phyloP scores from a whole-genome alignment of 2,329 filamentous ascomycete genomes.

The Lasiodiplodia sp. region DNA sequence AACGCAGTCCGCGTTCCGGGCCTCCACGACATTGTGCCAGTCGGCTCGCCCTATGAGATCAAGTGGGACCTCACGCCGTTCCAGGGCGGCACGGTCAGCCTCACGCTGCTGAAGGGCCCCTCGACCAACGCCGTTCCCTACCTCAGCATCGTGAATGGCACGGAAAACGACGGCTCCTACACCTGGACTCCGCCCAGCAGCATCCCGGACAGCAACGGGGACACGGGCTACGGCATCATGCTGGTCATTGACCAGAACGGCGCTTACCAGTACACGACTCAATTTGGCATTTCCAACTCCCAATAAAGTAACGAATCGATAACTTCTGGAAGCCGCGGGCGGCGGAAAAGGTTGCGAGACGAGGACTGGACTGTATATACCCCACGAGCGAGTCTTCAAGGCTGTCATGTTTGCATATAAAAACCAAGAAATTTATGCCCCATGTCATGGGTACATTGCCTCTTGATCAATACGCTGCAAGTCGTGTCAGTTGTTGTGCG shows the following conservation, averaged over 20 bases:
- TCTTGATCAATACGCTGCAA: neutral
- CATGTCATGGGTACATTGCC: neutral
- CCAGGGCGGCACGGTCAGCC: constrained; percentile 56
- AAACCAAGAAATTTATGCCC: constrained; percentile 3
- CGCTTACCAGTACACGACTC: constrained; percentile 67
- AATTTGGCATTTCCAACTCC: constrained; percentile 66
- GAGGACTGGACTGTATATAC: neutral
- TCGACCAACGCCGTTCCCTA: constrained; percentile 61
- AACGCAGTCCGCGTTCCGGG: constrained; percentile 64
- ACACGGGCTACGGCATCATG: constrained; percentile 66
- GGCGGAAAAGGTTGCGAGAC: neutral
- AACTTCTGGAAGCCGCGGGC: constrained; percentile 3
- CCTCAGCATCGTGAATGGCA: constrained; percentile 56
- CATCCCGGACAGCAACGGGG: constrained; percentile 53
- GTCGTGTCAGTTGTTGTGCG: neutral
- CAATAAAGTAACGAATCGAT: neutral
- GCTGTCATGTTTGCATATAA: neutral
- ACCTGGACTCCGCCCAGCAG: constrained; percentile 60
- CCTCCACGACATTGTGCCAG: constrained; percentile 55
- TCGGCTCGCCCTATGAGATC: constrained; percentile 63
- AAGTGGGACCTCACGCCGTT: constrained; percentile 60
- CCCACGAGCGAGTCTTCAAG: neutral
- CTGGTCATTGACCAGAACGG: constrained; percentile 66
- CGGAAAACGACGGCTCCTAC: constrained; percentile 64
- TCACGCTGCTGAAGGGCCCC: constrained; percentile 67